Evolutionary conservation across 163 green algal genomes (phyloP).

Genomic region (Picocystis sp.): DNA sequence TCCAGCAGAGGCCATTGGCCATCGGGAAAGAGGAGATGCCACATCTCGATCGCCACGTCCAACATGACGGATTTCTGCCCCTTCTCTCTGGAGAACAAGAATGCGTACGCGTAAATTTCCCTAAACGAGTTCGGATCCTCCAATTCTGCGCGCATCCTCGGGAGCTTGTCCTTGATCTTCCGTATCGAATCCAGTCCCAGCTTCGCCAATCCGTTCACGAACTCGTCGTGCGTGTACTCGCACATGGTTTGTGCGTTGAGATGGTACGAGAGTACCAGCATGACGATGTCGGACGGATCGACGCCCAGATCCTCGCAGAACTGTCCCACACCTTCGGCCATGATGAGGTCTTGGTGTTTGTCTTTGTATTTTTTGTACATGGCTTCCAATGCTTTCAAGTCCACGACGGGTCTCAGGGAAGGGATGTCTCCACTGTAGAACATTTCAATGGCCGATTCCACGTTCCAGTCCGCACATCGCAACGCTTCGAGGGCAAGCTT

Average conservation of each 20-base stretch:
- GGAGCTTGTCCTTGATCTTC: slow-evolving; percentile 51
- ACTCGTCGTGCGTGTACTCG: slow-evolving; percentile 62
- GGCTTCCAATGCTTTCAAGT: slow-evolving; percentile 22
- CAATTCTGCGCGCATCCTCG: slow-evolving; percentile 44
- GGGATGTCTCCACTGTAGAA: slow-evolving; percentile 29
- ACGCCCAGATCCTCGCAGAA: slow-evolving; percentile 51
- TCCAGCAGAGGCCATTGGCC: slow-evolving; percentile 53
- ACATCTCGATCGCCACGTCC: slow-evolving; percentile 71
- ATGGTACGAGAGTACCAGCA: slow-evolving; percentile 67
- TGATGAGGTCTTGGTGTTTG: slow-evolving; percentile 33
- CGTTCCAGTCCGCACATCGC: slow-evolving; percentile 22
- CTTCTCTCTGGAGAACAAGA: slow-evolving; percentile 54
- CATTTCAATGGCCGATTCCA: slow-evolving; percentile 38
- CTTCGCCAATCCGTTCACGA: slow-evolving; percentile 46
- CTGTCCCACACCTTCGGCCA: slow-evolving; percentile 38
- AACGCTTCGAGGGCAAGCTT: slow-evolving; percentile 13
- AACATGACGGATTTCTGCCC: slow-evolving; percentile 81
- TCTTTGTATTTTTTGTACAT: slow-evolving; percentile 35
- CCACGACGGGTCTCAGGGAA: slow-evolving; percentile 4
- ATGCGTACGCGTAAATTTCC: slow-evolving; percentile 81
- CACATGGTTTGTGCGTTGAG: slow-evolving; percentile 63
- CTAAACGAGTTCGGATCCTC: slow-evolving; percentile 43
- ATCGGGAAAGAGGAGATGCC: slow-evolving; percentile 43
- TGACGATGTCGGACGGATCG: slow-evolving; percentile 28
- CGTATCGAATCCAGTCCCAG: slow-evolving; percentile 53